These are phyloP conservation scores for Fomes fomentarius DNA, from an alignment of 1,284 basidiomycete genomes.

Conservation along the genomic window DNA sequence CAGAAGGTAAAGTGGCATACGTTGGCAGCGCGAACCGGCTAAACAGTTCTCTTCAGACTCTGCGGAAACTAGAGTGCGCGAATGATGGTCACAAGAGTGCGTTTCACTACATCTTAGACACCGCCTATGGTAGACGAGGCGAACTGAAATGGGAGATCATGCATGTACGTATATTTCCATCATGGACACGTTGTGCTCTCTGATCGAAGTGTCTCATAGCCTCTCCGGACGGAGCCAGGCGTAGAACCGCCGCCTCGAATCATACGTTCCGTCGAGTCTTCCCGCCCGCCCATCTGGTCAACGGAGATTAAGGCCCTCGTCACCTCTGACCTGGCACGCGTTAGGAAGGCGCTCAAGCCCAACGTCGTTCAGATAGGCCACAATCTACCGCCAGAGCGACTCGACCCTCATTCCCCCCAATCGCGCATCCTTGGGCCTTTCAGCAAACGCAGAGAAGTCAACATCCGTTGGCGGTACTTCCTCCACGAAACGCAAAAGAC, in stretches of 20 bases:
- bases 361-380: conserved; percentile 52
- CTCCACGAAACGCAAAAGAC: conserved; percentile 55
- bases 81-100: conserved; percentile 55
- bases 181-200: background rate
- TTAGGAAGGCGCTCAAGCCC: conserved; percentile 43
- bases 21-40: background rate
- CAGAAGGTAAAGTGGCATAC: conserved; percentile 49
- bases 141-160: conserved; percentile 69
- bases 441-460: conserved; percentile 72
- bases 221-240: conserved; percentile 52
- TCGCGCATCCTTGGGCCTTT: conserved; percentile 63
- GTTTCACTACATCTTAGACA: conserved; percentile 64
- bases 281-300: conserved; percentile 66
- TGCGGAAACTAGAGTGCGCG: conserved; percentile 58
- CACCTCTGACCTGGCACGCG: conserved; percentile 52
- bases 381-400: conserved; percentile 52
- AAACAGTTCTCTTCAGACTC: conserved; percentile 45
- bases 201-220: conserved; percentile 39
- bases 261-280: conserved; percentile 53
- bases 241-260: conserved; percentile 46
- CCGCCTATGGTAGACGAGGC: conserved; percentile 82
- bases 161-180: conserved; percentile 43
- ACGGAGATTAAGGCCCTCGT: conserved; percentile 64
- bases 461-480: conserved; percentile 73
- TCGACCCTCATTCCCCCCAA: conserved; percentile 60